A percentile compares a stretch with the other conserved stretches of the same genome.
These are phyloP conservation scores for Coniella lustricola DNA, from an alignment of 2,329 filamentous ascomycete genomes.

Conservation along the genomic window DNA sequence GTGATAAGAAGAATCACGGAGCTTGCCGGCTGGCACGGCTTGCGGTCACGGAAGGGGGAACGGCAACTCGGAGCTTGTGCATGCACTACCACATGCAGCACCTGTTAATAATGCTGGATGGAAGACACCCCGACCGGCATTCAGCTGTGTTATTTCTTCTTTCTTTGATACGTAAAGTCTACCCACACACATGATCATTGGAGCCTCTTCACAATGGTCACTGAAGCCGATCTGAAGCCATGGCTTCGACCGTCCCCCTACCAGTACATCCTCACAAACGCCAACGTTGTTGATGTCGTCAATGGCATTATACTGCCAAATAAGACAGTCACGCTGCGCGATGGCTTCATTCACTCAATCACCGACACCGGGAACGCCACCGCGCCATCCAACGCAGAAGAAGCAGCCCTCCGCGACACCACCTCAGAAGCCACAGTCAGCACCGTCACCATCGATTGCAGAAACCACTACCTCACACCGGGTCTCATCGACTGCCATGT, in stretches of 20 bases:
- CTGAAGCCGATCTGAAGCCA: slow-evolving; percentile 19
- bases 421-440: no score
- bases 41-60: no score
- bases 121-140: no score
- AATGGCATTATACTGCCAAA: slow-evolving; percentile 15
- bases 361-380: background rate
- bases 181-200: background rate
- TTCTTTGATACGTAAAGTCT: no score
- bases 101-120: no score
- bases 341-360: slow-evolving; percentile 19
- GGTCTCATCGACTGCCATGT: slow-evolving; percentile 20
- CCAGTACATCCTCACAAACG: slow-evolving; percentile 19
- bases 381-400: slow-evolving; percentile 13
- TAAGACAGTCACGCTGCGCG: slow-evolving; percentile 14
- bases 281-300: slow-evolving; percentile 21
- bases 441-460: slow-evolving; percentile 9
- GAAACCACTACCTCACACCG: slow-evolving; percentile 7
- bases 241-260: slow-evolving; percentile 20
- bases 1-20: no score
- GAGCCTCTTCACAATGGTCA: slow-evolving; percentile 16
- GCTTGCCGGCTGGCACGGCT: no score
- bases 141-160: no score
- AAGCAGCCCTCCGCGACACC: slow-evolving; percentile 4
- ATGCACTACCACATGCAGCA: no score
- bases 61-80: no score